Base-by-base conservation (phyloP, 2,329 filamentous ascomycete species). In the Trichoderma sp. region DNA sequence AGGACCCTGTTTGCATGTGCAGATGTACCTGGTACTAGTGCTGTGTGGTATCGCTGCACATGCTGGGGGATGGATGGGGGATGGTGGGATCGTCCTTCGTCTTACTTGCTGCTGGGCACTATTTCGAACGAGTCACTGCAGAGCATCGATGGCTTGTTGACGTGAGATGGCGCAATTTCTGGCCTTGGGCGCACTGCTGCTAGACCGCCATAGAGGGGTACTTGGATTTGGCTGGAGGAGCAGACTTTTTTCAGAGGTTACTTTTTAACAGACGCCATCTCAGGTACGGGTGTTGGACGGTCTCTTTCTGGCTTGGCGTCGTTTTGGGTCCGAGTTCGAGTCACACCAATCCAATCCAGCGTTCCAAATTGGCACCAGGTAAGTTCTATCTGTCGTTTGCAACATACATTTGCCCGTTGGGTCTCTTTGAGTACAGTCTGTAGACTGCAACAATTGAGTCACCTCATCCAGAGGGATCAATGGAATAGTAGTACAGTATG, bases 151-250 rank as follows among this genome's bases (percentile, higher is more conserved):
- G 67, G 67, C 67, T 59, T 59, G 67, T 71, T 71, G 67, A 60
- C 67, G 67, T 38, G 68, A 62, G 56, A 71, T 71, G 68, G 68
- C 68, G 68, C 68, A 71, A 71, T 71, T 71, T 63, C 35, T 63
- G 45, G 14, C 27, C 6, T 18, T 38, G 33, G n/a, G 41, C 16
- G 53, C 33, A 38, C 21, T 5, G 41, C 66, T 56, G 66, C 29
- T 69, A 69, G 31, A 11, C 27, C 6, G n/a, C 9, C 50, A 69
- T 69, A 69, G 45, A 38, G 45, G n/a, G 45, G 16, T 56, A 69
- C 66, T 0, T 59, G 4, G 1, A 31, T 9, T n/a, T 35, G 29
- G 29, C 6, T 12, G 29, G 16, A 1, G 16, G 3, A n/a, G 2
- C 5, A 3, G 27, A 3, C n/a, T 3, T 1, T 6, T 18, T 4